Conservation (phyloP, 2,329 filamentous ascomycete genomes). For the Colletotrichum sp. region DNA sequence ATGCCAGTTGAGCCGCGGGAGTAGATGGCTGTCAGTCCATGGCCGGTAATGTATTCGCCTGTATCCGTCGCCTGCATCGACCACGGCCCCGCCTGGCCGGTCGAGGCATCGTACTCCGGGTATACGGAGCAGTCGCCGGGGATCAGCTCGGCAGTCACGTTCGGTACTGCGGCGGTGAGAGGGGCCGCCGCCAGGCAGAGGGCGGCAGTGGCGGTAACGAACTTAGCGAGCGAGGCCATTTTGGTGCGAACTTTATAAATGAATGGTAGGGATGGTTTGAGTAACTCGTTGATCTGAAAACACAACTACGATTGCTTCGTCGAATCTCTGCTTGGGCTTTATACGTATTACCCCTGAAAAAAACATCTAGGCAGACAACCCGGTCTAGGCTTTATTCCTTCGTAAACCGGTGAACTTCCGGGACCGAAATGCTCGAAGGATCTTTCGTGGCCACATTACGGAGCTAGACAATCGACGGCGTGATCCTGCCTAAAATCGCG, state of each 20-base stretch:
- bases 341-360: background rate
- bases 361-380: background rate
- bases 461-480: background rate
- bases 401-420: background rate
- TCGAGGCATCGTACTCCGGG: background rate
- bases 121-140: constrained; percentile 5
- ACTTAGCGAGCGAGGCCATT: background rate
- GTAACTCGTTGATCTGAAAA: background rate
- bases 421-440: background rate
- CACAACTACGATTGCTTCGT: background rate
- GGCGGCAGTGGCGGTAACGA: background rate
- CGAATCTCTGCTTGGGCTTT: background rate
- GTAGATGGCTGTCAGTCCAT: background rate
- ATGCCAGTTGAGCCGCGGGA: background rate
- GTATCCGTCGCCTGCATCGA: background rate
- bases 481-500: background rate
- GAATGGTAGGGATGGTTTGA: background rate
- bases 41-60: background rate
- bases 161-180: background rate
- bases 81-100: background rate
- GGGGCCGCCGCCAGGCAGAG: background rate
- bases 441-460: background rate
- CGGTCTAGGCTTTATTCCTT: background rate
- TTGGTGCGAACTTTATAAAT: background rate
- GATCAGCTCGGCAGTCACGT: background rate